Percentiles rank a stretch among this genome's conserved stretches.
These are phyloP conservation scores for Lojkania enalia DNA, from an alignment of 2,329 filamentous ascomycete species.

Conservation along the genomic window DNA sequence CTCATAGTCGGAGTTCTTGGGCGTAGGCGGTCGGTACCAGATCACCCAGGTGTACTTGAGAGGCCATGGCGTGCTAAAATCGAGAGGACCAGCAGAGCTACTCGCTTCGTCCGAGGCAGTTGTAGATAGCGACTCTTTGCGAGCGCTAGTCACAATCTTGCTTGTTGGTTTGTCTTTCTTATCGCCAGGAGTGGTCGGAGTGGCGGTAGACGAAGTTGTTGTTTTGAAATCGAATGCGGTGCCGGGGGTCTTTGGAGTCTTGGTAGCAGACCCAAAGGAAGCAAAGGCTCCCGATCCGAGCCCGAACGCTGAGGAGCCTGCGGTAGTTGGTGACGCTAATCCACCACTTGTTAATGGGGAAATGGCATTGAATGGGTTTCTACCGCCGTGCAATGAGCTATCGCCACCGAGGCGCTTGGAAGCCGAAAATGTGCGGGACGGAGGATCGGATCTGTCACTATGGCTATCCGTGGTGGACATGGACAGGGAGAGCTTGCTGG, in stretches of 20 bases:
- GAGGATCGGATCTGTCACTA: constrained; percentile 56
- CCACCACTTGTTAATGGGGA: constrained; percentile 67
- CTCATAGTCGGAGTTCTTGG: constrained; percentile 97
- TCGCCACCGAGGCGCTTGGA: constrained; percentile 77
- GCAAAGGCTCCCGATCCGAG: constrained; percentile 94
- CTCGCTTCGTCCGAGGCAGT: constrained; percentile 37
- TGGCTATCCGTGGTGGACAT: constrained; percentile 64
- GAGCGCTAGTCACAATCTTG: constrained; percentile 38
- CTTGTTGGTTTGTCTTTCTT: constrained; percentile 55
- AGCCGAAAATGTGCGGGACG: constrained; percentile 65
- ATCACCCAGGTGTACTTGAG: constrained; percentile 91
- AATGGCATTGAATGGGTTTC: constrained; percentile 78
- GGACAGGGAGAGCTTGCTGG: constrained; percentile 87
- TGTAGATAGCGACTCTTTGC: constrained; percentile 39
- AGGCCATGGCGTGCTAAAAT: constrained; percentile 48
- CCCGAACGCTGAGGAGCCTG: constrained; percentile 86
- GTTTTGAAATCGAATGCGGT: constrained; percentile 78
- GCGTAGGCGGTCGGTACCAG: constrained; percentile 95
- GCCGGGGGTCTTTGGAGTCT: constrained; percentile 84
- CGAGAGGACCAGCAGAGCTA: constrained; percentile 47
- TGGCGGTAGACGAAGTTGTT: constrained; percentile 49
- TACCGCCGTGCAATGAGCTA: constrained; percentile 71
- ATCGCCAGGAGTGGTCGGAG: constrained; percentile 62
- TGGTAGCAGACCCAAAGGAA: constrained; percentile 80
- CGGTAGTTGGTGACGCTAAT: constrained; percentile 73